A percentile compares a stretch with the other conserved stretches of the same genome.
Evolutionary conservation across 495 filamentous ascomycete genomes (phyloP).

Genomic region (Penicillium cataractarum): DNA sequence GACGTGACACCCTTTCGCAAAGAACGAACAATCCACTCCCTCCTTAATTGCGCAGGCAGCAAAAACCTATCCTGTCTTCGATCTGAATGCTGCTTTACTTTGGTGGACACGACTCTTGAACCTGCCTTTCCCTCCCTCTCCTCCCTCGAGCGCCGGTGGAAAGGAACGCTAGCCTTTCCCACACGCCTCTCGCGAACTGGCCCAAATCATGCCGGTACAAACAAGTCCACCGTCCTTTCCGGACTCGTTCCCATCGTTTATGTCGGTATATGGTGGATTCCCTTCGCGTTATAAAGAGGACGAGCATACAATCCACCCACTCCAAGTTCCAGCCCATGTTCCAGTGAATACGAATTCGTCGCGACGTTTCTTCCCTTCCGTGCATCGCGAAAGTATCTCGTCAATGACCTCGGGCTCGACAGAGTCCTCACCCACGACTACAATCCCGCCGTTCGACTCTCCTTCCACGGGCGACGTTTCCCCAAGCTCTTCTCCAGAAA

Average conservation of each 20-base stretch:
- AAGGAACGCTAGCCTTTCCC: constrained; percentile 16
- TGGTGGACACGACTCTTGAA: constrained; percentile 12
- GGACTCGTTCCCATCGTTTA: constrained; percentile 73
- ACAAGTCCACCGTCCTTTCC: constrained; percentile 48
- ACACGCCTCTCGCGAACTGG: not conserved
- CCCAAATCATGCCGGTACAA: constrained; percentile 50
- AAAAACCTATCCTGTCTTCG: constrained; percentile 35
- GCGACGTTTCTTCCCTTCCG: constrained; percentile 36
- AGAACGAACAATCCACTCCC: constrained; percentile 19
- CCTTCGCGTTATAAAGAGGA: constrained; percentile 39
- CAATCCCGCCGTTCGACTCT: constrained; percentile 90
- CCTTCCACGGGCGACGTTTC: constrained; percentile 87
- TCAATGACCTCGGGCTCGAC: constrained; percentile 82
- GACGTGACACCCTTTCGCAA: constrained; percentile 31
- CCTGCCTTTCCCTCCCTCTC: not conserved
- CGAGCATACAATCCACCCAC: constrained; percentile 27
- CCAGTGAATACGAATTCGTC: constrained; percentile 32
- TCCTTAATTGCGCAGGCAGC: constrained; percentile 50
- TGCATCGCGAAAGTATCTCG: constrained; percentile 56
- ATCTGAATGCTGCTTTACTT: constrained; percentile 27
- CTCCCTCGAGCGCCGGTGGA: constrained; percentile 16
- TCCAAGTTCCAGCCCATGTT: constrained; percentile 38
- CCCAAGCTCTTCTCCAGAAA: constrained; percentile 89
- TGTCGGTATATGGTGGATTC: constrained; percentile 64
- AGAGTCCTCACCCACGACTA: constrained; percentile 94